These are phyloP conservation scores for Pulveroboletus sp. DNA, from an alignment of 768 basidiomycete genomes.

Conservation along the genomic window DNA sequence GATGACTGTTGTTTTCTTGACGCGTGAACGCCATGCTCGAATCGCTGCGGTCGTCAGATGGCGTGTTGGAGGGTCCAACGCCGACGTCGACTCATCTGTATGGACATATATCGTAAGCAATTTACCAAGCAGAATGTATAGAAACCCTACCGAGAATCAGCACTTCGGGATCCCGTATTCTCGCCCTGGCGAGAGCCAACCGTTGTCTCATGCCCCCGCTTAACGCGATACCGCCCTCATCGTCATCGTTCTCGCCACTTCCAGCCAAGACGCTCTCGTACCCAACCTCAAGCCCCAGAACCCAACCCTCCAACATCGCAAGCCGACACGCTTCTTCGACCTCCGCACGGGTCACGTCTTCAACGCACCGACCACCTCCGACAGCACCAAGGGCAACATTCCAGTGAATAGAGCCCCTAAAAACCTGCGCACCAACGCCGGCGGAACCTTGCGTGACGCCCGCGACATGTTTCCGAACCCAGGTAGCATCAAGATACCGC, in stretches of 20 bases:
- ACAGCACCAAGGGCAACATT: conserved; percentile 81
- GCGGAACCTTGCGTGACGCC: conserved; percentile 80
- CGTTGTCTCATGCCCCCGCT: conserved; percentile 94
- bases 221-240: conserved; percentile 61
- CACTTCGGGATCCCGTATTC: conserved; percentile 81
- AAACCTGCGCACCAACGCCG: conserved; percentile 41
- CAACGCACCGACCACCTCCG: conserved; percentile 40
- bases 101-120: neutral
- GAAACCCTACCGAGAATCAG: conserved; percentile 79
- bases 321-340: conserved; percentile 81
- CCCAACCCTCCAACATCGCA: conserved; percentile 86
- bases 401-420: conserved; percentile 77
- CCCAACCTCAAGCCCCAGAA: conserved; percentile 77
- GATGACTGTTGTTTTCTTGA: conserved; percentile 52
- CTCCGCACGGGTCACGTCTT: conserved; percentile 59
- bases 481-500: conserved; percentile 67
- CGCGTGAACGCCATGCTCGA: conserved; percentile 54
- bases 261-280: conserved; percentile 72
- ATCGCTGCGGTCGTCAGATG: conserved; percentile 78
- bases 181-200: conserved; percentile 84
- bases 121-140: neutral
- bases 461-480: conserved; percentile 67
- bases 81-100: conserved; percentile 77
- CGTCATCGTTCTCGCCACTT: conserved; percentile 40
- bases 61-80: conserved; percentile 84